Evolutionary conservation across 106 monocot species (phyloP).

Genomic region (Platanthera zijinensis): DNA sequence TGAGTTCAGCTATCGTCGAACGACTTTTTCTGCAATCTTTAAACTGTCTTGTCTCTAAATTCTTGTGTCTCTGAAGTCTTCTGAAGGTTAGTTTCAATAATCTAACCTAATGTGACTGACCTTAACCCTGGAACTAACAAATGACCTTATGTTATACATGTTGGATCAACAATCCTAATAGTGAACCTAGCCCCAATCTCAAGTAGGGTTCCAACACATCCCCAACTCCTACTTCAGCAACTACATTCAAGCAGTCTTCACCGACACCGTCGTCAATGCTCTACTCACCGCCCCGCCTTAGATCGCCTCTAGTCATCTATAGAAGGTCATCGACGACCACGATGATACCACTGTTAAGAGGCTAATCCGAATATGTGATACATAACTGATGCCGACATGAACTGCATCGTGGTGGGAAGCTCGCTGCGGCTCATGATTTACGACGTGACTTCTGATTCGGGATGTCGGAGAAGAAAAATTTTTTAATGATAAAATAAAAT

Average conservation of each 20-base stretch:
- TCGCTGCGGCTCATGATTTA: constrained; percentile 83
- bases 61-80: no score
- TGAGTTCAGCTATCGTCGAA: no score
- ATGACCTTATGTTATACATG: no score
- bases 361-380: constrained; percentile 81
- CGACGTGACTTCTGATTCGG: constrained; percentile 98
- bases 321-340: constrained; percentile 59
- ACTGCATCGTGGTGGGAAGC: constrained; percentile 83
- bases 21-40: no score
- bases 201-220: no score
- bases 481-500: no score
- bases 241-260: constrained; percentile 83
- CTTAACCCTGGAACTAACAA: no score
- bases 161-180: no score
- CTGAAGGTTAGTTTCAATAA: no score
- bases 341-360: constrained; percentile 44
- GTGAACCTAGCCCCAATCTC: no score
- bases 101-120: no score
- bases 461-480: constrained; percentile 61
- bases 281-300: constrained; percentile 34
- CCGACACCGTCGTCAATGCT: constrained; percentile 45
- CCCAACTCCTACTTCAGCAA: constrained; percentile 76
- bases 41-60: no score
- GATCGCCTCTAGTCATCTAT: constrained; percentile 44
- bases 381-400: constrained; percentile 72